A percentile compares a stretch with the other conserved stretches of the same genome.
These are phyloP conservation scores for Begonia fuchsioides DNA, from an alignment of 306 rosid species.

Conservation along the genomic window DNA sequence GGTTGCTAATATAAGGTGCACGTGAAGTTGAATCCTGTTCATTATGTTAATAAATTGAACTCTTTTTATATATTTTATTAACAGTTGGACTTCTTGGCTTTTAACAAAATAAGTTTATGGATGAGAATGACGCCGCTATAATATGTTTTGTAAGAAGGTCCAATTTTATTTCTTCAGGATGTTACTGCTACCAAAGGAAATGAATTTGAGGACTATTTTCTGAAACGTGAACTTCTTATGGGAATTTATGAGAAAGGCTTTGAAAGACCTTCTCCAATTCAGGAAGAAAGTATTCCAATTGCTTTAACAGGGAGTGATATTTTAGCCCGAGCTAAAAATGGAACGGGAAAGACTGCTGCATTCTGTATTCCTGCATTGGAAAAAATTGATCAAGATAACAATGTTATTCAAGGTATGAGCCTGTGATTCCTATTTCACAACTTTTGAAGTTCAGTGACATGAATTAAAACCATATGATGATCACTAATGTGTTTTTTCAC, in stretches of 20 bases:
- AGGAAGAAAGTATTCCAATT: constrained; percentile 97
- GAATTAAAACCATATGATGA: no score
- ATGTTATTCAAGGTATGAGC: constrained; percentile 69
- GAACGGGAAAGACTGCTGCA: constrained; percentile 98
- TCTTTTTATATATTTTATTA: no score
- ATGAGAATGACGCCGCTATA: no score
- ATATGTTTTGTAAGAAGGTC: no score
- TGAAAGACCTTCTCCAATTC: constrained; percentile 97
- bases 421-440: background rate
- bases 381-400: constrained; percentile 90
- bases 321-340: constrained; percentile 99
- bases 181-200: constrained; percentile 99
- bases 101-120: no score
- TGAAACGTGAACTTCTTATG: constrained; percentile 97
- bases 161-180: constrained; percentile 32
- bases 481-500: no score
- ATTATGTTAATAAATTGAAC: background rate
- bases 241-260: constrained; percentile 99
- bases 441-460: no score
- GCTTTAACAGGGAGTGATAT: constrained; percentile 98
- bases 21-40: no score
- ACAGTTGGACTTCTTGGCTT: no score
- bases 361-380: constrained; percentile 96
- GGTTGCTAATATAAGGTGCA: no score
- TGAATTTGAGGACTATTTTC: constrained; percentile 96